Percentiles rank a stretch among this genome's conserved stretches.
phyloP scores from a whole-genome alignment of 306 rosid genomes.

The Cicer chorassanicum region DNA sequence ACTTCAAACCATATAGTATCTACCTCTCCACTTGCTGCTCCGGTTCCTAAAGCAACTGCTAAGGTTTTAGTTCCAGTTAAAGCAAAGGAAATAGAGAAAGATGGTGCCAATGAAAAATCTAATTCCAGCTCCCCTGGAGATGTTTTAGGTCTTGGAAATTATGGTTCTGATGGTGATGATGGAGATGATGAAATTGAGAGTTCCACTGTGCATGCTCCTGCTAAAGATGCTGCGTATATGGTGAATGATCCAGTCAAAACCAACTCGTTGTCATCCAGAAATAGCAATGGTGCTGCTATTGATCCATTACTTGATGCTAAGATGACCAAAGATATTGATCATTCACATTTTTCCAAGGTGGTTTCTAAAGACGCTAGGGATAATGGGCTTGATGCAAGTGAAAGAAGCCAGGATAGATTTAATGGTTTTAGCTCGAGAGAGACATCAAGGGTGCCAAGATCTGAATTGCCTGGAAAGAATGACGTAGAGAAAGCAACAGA shows the following conservation, averaged over 20 bases:
- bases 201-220: conserved; percentile 56
- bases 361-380: conserved; percentile 50
- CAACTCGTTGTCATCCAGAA: conserved; percentile 48
- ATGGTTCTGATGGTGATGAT: conserved; percentile 86
- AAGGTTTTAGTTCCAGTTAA: conserved; percentile 69
- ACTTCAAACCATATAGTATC: conserved; percentile 61
- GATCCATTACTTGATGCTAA: conserved; percentile 49
- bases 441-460: conserved; percentile 43
- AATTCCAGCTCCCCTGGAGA: conserved; percentile 76
- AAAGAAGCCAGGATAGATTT: conserved; percentile 50
- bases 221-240: conserved; percentile 45
- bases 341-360: conserved; percentile 50
- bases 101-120: conserved; percentile 60
- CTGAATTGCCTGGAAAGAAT: conserved; percentile 54
- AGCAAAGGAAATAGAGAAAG: conserved; percentile 62
- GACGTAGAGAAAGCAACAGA: conserved; percentile 47
- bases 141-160: conserved; percentile 93
- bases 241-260: conserved; percentile 50
- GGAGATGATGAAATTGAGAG: conserved; percentile 66
- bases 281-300: conserved; percentile 49
- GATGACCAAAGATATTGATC: conserved; percentile 50
- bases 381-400: conserved; percentile 48
- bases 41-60: conserved; percentile 66
- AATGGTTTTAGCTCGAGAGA: conserved; percentile 55
- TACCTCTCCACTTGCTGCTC: conserved; percentile 54